Percentiles rank a stretch among this genome's conserved stretches.
These are phyloP conservation scores for Xylaria sp. DNA, from an alignment of 2,329 filamentous ascomycete species.

Conservation along the genomic window DNA sequence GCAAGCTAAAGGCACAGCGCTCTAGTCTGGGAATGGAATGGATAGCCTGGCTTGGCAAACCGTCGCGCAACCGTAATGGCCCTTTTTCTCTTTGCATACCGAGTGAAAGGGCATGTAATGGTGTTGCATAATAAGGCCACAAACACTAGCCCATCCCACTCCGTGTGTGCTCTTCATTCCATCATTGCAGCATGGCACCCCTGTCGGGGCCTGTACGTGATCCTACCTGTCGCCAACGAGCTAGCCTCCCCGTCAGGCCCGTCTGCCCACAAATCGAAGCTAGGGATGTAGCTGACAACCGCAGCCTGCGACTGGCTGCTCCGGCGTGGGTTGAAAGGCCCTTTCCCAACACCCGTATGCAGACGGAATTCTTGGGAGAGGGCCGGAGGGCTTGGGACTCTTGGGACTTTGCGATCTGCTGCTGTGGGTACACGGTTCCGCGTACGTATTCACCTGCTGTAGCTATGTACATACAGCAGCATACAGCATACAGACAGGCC, in stretches of 20 bases:
- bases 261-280: constrained; percentile 24
- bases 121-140: constrained; percentile 21
- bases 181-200: constrained; percentile 31
- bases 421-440: too few relatives aligned
- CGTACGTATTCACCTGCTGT: too few relatives aligned
- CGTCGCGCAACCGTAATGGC: constrained; percentile 13
- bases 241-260: neutral
- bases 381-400: too few relatives aligned
- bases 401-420: constrained; percentile 13
- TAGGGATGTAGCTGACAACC: constrained; percentile 25
- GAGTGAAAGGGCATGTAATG: constrained; percentile 19
- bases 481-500: too few relatives aligned
- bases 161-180: constrained; percentile 25
- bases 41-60: constrained; percentile 10
- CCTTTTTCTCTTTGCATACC: constrained; percentile 11
- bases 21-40: neutral
- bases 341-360: constrained; percentile 25
- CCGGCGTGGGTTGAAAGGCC: constrained; percentile 24
- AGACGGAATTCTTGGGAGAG: constrained; percentile 27
- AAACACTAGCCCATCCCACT: constrained; percentile 24
- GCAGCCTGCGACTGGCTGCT: constrained; percentile 19
- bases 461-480: too few relatives aligned
- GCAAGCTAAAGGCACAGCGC: neutral
- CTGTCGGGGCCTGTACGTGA: constrained; percentile 30
- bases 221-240: constrained; percentile 16